Conservation (phyloP, 352 stramenopile genomes). For the Globisporangium takayamanum region DNA sequence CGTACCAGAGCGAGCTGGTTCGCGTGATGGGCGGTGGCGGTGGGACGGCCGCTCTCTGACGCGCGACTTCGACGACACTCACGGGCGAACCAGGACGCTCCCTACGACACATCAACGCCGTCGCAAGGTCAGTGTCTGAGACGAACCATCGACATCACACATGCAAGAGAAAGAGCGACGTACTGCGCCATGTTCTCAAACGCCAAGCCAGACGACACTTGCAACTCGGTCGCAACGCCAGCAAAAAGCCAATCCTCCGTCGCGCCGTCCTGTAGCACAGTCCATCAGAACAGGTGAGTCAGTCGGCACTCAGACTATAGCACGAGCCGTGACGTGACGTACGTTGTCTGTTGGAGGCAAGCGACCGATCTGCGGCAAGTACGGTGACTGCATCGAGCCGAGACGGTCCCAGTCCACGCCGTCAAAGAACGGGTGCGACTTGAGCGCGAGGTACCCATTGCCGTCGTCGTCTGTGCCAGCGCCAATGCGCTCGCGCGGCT, state of each 20-base stretch:
- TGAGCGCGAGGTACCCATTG: conserved; percentile 67
- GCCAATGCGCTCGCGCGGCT: conserved; percentile 64
- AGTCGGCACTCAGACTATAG: conserved; percentile 18
- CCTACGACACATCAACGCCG: conserved; percentile 7
- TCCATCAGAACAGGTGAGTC: neutral
- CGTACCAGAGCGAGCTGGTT: conserved; percentile 68
- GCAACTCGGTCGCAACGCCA: conserved; percentile 78
- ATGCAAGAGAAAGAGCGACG: conserved; percentile 8
- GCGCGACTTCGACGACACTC: conserved; percentile 72
- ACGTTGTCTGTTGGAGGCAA: conserved; percentile 63
- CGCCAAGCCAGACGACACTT: conserved; percentile 77
- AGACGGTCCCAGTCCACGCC: conserved; percentile 69
- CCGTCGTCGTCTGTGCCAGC: conserved; percentile 63
- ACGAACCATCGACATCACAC: neutral
- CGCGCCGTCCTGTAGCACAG: conserved; percentile 55
- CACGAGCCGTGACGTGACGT: neutral
- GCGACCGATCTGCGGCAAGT: conserved; percentile 47
- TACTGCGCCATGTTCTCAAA: conserved; percentile 65
- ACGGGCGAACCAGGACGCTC: conserved; percentile 30
- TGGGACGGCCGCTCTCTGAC: conserved; percentile 64
- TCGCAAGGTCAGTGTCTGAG: neutral
- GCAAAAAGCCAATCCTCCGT: conserved; percentile 88
- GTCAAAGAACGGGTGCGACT: conserved; percentile 80
- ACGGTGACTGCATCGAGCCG: conserved; percentile 40
- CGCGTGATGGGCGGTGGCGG: conserved; percentile 48